Evolutionary conservation across 768 basidiomycete species (phyloP), one percentile per base, ranked within the genome.

Genomic region (Suillus americanus): DNA sequence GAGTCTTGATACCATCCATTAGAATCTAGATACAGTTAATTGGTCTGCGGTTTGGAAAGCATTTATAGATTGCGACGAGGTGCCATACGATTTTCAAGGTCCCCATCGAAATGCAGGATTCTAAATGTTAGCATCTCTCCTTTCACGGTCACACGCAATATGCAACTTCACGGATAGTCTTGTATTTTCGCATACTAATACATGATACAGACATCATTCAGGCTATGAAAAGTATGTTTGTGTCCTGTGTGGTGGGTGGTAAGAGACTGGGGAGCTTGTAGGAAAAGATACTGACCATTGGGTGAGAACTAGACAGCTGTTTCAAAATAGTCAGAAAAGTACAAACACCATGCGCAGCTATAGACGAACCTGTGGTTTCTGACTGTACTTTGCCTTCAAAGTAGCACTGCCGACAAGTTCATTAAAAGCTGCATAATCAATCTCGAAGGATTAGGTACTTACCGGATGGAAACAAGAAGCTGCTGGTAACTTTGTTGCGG

Each of bases 401-500:
- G 83, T 79, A 25, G 68, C 72, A 33, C 82, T 83, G 41, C 23
- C n/a, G n/a, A 18, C 10, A 10, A 12, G 40, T 28, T 41, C 16
- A 41, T 59, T 28, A 59, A 38, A 28, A 28, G 40, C 6, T 38
- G 3, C 9, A 18, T 25, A 28, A 40, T 23, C 5, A 3, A 40
- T 59, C 25, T 10, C 3, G 3, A 59, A 59, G 18, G n/a, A n/a
- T n/a, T n/a, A n/a, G n/a, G 20, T 7, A 55, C 75, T 64, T 54
- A 84, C 83, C 87, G 79, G 51, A 85, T 70, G 8, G 71, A 76
- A 50, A 69, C 57, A 25, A 87, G 79, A 10, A 87, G 78, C 66
- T 84, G 80, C 64, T 78, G 79, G 56, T 86, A 87, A 62, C 81
- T 85, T 68, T 83, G 86, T 65, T 81, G 74, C 2, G 80, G 75